Percentiles rank a stretch among this genome's conserved stretches.
phyloP scores from a whole-genome alignment of 2,329 filamentous ascomycete species.

The Chalaropsis ovoidea region DNA sequence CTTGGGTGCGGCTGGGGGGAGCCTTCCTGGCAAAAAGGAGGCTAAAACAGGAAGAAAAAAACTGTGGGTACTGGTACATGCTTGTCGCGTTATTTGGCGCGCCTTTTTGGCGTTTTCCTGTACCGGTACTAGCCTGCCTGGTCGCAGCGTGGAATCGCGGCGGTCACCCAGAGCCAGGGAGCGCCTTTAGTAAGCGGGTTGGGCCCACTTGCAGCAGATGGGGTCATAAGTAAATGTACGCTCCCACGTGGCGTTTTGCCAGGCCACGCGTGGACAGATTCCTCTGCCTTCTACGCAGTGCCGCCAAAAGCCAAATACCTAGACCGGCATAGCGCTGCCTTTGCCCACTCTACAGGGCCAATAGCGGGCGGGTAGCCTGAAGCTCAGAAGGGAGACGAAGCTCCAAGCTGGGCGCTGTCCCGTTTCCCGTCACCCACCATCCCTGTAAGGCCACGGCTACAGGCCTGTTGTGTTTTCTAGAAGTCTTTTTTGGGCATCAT shows the following conservation, averaged over 20 bases:
- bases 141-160: not conserved
- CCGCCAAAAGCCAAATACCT: not conserved
- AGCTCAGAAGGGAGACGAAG: not conserved
- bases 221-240: not conserved
- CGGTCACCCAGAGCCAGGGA: not conserved
- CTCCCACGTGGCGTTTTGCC: not conserved
- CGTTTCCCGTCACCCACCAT: not conserved
- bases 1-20: slow-evolving; percentile 23
- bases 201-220: not conserved
- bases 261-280: not conserved
- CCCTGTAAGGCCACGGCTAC: slow-evolving; percentile 6
- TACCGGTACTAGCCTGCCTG: slow-evolving; percentile 17
- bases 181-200: not conserved
- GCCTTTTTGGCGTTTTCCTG: slow-evolving; percentile 13
- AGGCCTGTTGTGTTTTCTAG: not conserved
- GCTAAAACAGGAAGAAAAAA: slow-evolving; percentile 12
- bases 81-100: slow-evolving; percentile 7
- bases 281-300: no score
- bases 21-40: slow-evolving; percentile 24
- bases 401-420: not conserved
- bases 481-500: not conserved
- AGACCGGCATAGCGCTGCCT: not conserved
- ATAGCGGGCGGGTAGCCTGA: not conserved
- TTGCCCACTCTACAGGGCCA: no score
- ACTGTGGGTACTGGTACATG: slow-evolving; percentile 18